Percentiles rank a stretch among this genome's conserved stretches.
Conservation (phyloP, 257 asterid species). For the Sherardia arvensis region DNA sequence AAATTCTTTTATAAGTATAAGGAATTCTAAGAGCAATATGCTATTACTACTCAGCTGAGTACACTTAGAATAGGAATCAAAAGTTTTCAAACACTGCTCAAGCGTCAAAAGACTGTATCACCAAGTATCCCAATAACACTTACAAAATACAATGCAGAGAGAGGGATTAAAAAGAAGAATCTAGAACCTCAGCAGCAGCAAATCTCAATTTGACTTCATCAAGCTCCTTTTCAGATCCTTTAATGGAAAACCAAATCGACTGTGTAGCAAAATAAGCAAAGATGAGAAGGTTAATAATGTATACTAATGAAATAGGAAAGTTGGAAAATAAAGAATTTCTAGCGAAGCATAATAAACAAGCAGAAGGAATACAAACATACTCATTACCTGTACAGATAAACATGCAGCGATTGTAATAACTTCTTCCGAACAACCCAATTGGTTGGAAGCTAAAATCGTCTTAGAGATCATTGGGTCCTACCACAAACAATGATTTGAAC, state of each 20-base stretch:
- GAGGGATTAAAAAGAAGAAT: slow-evolving; percentile 1
- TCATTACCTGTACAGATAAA: slow-evolving; percentile 74
- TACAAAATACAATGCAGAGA: neutral
- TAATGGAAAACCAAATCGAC: slow-evolving; percentile 78
- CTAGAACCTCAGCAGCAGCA: slow-evolving; percentile 88
- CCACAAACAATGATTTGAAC: neutral
- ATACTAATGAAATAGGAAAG: neutral
- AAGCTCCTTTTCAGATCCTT: slow-evolving; percentile 77
- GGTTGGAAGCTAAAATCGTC: slow-evolving; percentile 78
- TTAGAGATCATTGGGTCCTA: slow-evolving; percentile 93
- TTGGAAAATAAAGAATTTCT: neutral
- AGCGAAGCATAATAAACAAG: neutral
- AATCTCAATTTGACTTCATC: slow-evolving; percentile 93
- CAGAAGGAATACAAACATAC: slow-evolving; percentile 4
- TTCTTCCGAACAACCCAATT: slow-evolving; percentile 86
- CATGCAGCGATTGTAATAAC: slow-evolving; percentile 83
- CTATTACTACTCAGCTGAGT: neutral
- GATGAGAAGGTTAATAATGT: neutral
- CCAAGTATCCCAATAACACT: neutral
- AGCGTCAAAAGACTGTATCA: neutral
- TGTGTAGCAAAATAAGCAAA: slow-evolving; percentile 19
- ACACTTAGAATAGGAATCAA: neutral
- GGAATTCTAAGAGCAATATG: neutral
- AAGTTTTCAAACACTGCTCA: neutral
- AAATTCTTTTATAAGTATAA: neutral